A percentile compares a stretch with the other conserved stretches of the same genome.
phyloP scores from a whole-genome alignment of 805 yeast species.

The Candida patagonica region DNA sequence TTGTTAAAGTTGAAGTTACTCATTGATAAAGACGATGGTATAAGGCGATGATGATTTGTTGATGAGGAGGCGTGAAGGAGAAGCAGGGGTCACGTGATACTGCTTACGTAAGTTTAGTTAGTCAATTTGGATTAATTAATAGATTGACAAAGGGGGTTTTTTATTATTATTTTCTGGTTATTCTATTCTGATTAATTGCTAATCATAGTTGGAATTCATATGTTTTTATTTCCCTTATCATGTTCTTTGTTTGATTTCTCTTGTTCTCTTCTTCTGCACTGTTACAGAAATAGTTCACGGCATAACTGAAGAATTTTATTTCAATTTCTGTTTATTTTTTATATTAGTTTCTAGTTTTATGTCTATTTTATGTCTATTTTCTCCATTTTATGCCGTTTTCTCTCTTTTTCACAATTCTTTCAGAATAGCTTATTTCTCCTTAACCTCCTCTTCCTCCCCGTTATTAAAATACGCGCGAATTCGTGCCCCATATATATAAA shows the following conservation, averaged over 20 bases:
- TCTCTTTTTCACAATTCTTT: too few relatives aligned
- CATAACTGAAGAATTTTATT: too few relatives aligned
- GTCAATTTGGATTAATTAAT: too few relatives aligned
- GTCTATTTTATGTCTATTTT: too few relatives aligned
- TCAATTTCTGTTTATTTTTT: too few relatives aligned
- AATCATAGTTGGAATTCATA: not conserved
- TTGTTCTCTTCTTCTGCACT: too few relatives aligned
- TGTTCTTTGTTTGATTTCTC: too few relatives aligned
- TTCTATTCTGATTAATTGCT: not conserved
- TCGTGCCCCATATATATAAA: constrained; percentile 37
- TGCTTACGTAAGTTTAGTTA: not conserved
- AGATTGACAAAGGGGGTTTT: not conserved
- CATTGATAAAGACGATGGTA: constrained; percentile 11
- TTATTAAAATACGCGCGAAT: constrained; percentile 25
- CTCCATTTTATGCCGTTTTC: too few relatives aligned
- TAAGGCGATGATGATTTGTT: not conserved
- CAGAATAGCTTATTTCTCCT: too few relatives aligned
- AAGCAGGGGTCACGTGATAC: not conserved
- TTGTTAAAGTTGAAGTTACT: constrained; percentile 30
- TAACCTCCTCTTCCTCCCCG: not conserved
- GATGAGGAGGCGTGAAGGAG: not conserved
- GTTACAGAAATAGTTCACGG: too few relatives aligned
- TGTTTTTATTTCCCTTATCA: too few relatives aligned
- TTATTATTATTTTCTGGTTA: not conserved
- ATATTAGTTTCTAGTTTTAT: too few relatives aligned